Percentiles rank a stretch among this genome's conserved stretches.
phyloP scores from a whole-genome alignment of 306 rosid species.

The Styphnolobium japonicum region DNA sequence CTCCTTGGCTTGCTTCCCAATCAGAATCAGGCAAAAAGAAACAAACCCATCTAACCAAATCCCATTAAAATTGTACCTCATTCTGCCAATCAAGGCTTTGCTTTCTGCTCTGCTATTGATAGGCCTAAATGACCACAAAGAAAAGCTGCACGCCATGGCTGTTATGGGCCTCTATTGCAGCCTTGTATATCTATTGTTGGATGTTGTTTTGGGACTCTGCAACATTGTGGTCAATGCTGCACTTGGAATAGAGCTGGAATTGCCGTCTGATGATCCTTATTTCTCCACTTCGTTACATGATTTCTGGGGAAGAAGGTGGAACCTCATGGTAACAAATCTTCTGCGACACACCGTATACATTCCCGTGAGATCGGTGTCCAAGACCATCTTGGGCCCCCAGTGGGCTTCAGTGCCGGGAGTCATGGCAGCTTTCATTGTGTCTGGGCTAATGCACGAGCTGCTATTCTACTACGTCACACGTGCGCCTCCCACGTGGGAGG shows the following conservation, averaged over 20 bases:
- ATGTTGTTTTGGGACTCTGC: constrained; percentile 31
- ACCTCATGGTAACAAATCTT: constrained; percentile 59
- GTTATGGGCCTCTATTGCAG: constrained; percentile 34
- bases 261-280: constrained; percentile 62
- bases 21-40: constrained; percentile 10
- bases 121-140: constrained; percentile 25
- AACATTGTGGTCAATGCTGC: constrained; percentile 13
- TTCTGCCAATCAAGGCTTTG: constrained; percentile 23
- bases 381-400: constrained; percentile 12
- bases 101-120: background rate
- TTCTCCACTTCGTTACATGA: constrained; percentile 63
- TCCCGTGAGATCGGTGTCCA: constrained; percentile 19
- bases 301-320: constrained; percentile 86
- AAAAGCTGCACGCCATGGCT: constrained; percentile 6
- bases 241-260: constrained; percentile 45
- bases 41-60: constrained; percentile 20
- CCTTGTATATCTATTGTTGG: constrained; percentile 43
- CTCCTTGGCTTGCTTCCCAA: constrained; percentile 51
- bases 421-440: constrained; percentile 32
- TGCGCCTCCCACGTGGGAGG: constrained; percentile 76
- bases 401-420: constrained; percentile 20
- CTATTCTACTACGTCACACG: constrained; percentile 53
- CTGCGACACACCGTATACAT: constrained; percentile 43
- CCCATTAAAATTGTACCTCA: background rate
- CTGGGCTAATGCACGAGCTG: constrained; percentile 65